phyloP scores from a whole-genome alignment of 495 filamentous ascomycete species.

The Podospora appendiculata region DNA sequence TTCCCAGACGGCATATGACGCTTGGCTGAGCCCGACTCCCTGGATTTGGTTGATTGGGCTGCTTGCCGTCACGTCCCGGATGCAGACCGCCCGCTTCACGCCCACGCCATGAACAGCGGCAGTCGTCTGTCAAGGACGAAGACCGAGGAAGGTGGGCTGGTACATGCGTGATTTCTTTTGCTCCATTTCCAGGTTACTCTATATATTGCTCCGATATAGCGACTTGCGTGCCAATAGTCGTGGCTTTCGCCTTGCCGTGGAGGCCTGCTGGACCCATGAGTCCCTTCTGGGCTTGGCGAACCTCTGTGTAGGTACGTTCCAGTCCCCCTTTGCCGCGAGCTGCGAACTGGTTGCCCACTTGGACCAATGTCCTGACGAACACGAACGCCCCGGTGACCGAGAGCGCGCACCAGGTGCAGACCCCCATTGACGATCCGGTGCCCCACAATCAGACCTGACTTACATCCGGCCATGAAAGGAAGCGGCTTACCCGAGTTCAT shows the following conservation, averaged over 20 bases:
- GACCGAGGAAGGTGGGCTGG: not conserved
- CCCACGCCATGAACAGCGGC: not conserved
- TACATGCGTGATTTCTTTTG: conserved; percentile 29
- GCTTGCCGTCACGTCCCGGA: not conserved
- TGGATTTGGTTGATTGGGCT: conserved; percentile 6
- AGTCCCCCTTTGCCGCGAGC: not conserved
- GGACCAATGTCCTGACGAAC: conserved; percentile 33
- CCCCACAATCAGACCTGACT: conserved; percentile 12
- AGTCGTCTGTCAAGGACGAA: conserved; percentile 8
- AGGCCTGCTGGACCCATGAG: not conserved
- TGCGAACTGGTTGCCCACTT: conserved; percentile 2
- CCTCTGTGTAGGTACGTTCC: not conserved
- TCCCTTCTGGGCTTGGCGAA: conserved; percentile 1
- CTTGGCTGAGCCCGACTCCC: conserved; percentile 8
- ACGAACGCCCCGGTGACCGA: conserved; percentile 16
- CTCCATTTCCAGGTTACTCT: conserved; percentile 20
- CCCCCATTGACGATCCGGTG: not conserved
- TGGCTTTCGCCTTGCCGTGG: conserved; percentile 7
- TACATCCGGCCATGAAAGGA: conserved; percentile 31
- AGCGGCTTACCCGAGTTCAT: conserved; percentile 3
- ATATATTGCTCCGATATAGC: conserved; percentile 31
- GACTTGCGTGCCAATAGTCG: conserved; percentile 14
- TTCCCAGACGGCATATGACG: not conserved
- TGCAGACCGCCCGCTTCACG: not conserved
- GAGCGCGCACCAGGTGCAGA: not conserved